phyloP scores from a whole-genome alignment of 805 yeast species.

The Cyberlindnera maclurae region DNA sequence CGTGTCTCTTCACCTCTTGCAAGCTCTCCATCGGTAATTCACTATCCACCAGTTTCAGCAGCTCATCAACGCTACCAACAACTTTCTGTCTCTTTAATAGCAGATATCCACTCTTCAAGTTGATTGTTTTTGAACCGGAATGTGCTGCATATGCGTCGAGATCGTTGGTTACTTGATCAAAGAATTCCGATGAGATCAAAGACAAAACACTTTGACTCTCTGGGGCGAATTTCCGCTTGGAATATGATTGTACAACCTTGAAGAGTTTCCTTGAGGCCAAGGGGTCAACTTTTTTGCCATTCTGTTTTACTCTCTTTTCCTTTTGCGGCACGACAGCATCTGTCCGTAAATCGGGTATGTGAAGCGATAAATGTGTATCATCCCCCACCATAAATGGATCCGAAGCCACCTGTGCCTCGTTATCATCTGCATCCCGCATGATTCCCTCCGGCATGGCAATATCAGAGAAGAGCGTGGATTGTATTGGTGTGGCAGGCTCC shows the following conservation, averaged over 20 bases:
- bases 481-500: no score
- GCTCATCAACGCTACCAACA: conserved; percentile 9
- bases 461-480: conserved; percentile 13
- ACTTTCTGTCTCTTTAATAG: conserved; percentile 27
- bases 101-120: conserved; percentile 21
- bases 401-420: conserved; percentile 1
- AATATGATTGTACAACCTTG: conserved; percentile 7
- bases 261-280: conserved; percentile 3
- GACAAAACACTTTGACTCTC: conserved; percentile 20
- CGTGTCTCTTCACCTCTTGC: conserved; percentile 15
- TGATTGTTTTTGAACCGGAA: conserved; percentile 22
- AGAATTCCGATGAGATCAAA: conserved; percentile 23
- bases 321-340: background rate
- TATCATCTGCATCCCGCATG: conserved; percentile 12
- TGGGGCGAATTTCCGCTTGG: conserved; percentile 10
- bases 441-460: conserved; percentile 23
- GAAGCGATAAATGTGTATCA: background rate
- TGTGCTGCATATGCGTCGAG: conserved; percentile 28
- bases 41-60: conserved; percentile 23
- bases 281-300: background rate
- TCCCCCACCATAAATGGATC: conserved; percentile 5
- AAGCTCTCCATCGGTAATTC: conserved; percentile 26
- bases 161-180: conserved; percentile 24
- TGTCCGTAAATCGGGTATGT: background rate
- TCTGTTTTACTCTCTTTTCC: background rate